A percentile compares a stretch with the other conserved stretches of the same genome.
These are phyloP conservation scores for Telopea speciosissima DNA, from an alignment of 177 flowering plant genomes.

Conservation along the genomic window DNA sequence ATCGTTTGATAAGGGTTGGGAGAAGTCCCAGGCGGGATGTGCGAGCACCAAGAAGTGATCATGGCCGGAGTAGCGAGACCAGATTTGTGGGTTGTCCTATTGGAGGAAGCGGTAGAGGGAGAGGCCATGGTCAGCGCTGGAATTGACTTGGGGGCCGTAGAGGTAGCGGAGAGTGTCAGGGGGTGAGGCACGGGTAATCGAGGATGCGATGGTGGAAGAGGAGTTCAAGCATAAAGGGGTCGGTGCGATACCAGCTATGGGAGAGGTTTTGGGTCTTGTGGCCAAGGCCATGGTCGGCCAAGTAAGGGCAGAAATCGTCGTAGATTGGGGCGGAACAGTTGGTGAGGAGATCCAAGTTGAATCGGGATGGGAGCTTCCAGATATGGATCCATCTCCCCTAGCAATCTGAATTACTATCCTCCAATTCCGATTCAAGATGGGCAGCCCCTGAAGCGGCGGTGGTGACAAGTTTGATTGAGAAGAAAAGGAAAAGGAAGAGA, in stretches of 20 bases:
- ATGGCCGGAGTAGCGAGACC: slow-evolving; percentile 51
- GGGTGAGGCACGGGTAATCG: too few relatives aligned
- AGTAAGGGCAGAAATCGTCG: slow-evolving; percentile 65
- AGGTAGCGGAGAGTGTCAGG: slow-evolving; percentile 63
- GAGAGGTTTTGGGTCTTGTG: slow-evolving; percentile 74
- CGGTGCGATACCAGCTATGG: slow-evolving; percentile 85
- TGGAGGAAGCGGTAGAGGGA: slow-evolving; percentile 38
- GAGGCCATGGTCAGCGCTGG: slow-evolving; percentile 59
- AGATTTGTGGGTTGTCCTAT: slow-evolving; percentile 35
- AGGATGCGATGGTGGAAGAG: too few relatives aligned
- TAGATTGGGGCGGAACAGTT: slow-evolving; percentile 63
- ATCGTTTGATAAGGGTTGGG: slow-evolving; percentile 43
- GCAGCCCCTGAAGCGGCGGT: neutral
- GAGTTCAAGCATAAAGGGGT: too few relatives aligned
- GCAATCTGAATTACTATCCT: slow-evolving; percentile 34
- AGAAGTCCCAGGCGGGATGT: slow-evolving; percentile 88
- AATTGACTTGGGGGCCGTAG: slow-evolving; percentile 67
- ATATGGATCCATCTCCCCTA: slow-evolving; percentile 59
- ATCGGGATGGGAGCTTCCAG: slow-evolving; percentile 64
- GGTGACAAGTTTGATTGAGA: slow-evolving; percentile 2
- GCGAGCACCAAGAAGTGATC: slow-evolving; percentile 89
- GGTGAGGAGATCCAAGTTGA: slow-evolving; percentile 73
- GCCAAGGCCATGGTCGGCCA: too few relatives aligned
- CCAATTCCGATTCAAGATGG: slow-evolving; percentile 1
- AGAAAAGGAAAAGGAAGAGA: slow-evolving; percentile 8